Conservation (phyloP, 768 basidiomycete genomes). For the Gyrodon lividus region DNA sequence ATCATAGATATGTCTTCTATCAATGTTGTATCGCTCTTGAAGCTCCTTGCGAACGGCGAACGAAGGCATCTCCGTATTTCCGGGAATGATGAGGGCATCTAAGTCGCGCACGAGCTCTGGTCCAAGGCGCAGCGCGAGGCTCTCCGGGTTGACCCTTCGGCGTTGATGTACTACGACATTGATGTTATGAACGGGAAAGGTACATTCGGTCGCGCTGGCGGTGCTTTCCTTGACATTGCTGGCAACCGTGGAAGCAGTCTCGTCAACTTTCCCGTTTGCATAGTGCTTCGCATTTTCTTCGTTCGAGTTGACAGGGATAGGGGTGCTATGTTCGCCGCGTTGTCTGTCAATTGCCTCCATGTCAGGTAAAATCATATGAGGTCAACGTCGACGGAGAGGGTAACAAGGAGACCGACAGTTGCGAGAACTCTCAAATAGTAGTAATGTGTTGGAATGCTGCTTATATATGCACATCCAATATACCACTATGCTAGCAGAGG, state of each 20-base stretch:
- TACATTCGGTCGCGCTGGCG: slow-evolving; percentile 5
- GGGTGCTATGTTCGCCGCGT: background rate
- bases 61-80: slow-evolving; percentile 71
- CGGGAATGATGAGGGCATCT: slow-evolving; percentile 67
- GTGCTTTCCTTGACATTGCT: background rate
- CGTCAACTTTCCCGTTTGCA: background rate
- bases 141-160: slow-evolving; percentile 63
- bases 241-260: background rate
- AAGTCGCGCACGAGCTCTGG: slow-evolving; percentile 69
- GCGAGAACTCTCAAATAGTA: too few species aligned
- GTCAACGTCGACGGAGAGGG: background rate
- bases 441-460: slow-evolving; percentile 22
- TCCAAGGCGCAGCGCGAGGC: slow-evolving; percentile 63
- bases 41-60: slow-evolving; percentile 69
- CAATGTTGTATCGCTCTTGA: slow-evolving; percentile 67
- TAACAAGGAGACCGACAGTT: background rate
- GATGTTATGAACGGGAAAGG: slow-evolving; percentile 1
- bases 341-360: slow-evolving; percentile 12
- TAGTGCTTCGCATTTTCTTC: background rate
- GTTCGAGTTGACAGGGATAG: too few species aligned
- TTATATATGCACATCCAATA: background rate
- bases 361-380: background rate
- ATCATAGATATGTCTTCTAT: slow-evolving; percentile 75
- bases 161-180: slow-evolving; percentile 28
- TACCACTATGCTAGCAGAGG: too few species aligned